Conservation (phyloP, 495 filamentous ascomycete species). For the Rusavskia elegans region DNA sequence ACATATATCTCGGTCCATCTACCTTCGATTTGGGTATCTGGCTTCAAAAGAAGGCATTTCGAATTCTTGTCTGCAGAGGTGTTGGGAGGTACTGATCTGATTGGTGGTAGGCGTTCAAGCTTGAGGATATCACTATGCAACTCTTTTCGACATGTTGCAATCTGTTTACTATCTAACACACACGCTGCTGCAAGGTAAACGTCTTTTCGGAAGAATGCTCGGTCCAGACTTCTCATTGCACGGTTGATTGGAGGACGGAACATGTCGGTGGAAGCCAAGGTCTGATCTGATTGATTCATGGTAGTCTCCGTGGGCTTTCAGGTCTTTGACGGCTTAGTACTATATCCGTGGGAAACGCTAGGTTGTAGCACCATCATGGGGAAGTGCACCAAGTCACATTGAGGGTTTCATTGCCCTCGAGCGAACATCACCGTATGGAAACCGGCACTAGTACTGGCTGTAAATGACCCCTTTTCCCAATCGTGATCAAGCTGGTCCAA, state of each 20-base stretch:
- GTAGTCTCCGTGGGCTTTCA: neutral
- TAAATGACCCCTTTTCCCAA: too few species aligned
- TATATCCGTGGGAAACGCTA: too few species aligned
- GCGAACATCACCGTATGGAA: too few species aligned
- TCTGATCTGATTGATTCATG: neutral
- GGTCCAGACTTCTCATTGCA: slow-evolving; percentile 63
- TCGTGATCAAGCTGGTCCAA: too few species aligned
- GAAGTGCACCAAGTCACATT: too few species aligned
- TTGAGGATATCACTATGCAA: slow-evolving; percentile 48
- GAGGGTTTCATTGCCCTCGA: too few species aligned
- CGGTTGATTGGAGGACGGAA: slow-evolving; percentile 76
- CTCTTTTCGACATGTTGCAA: slow-evolving; percentile 45
- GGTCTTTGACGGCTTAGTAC: too few species aligned
- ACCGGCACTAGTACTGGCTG: too few species aligned
- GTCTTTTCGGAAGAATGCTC: slow-evolving; percentile 62
- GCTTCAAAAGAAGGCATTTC: slow-evolving; percentile 63
- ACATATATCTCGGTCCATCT: slow-evolving; percentile 6
- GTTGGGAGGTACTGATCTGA: slow-evolving; percentile 33
- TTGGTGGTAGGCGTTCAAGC: slow-evolving; percentile 39
- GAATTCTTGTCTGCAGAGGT: slow-evolving; percentile 26
- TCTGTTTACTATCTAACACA: slow-evolving; percentile 53
- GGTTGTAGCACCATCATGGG: too few species aligned
- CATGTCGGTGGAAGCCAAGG: slow-evolving; percentile 22
- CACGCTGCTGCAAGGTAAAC: slow-evolving; percentile 65
- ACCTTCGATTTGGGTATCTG: slow-evolving; percentile 55